Percentiles rank a stretch among this genome's conserved stretches.
phyloP scores from a whole-genome alignment of 192 early-diverging fungal genomes.

The Coemansia sp. region DNA sequence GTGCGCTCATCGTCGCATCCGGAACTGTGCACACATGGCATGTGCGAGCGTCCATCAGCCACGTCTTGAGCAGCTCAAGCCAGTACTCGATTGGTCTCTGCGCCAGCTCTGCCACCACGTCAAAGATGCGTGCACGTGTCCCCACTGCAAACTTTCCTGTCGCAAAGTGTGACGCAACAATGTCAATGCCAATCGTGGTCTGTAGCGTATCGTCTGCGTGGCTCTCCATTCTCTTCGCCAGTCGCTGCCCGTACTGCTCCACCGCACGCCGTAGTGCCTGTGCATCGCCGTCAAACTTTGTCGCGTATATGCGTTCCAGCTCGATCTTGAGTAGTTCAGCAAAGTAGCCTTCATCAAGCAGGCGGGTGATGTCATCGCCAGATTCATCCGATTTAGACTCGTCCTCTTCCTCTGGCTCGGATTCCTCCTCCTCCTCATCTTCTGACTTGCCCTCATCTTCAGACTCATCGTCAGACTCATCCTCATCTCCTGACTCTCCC shows the following conservation, averaged over 20 bases:
- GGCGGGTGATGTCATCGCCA: conserved; percentile 31
- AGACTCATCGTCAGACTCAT: conserved; percentile 1
- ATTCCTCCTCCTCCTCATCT: background rate
- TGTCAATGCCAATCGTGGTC: conserved; percentile 19
- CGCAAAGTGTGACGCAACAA: conserved; percentile 47
- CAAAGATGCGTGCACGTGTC: conserved; percentile 27
- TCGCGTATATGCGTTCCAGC: conserved; percentile 53
- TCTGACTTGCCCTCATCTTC: background rate
- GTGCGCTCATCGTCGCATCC: conserved; percentile 14
- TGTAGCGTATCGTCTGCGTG: conserved; percentile 29
- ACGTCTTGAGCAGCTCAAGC: conserved; percentile 41
- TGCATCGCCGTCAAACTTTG: conserved; percentile 39
- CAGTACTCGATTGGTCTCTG: conserved; percentile 29
- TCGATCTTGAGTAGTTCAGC: conserved; percentile 58
- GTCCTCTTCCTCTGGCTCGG: background rate
- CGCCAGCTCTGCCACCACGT: conserved; percentile 28
- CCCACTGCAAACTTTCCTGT: conserved; percentile 23
- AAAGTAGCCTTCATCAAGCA: conserved; percentile 67
- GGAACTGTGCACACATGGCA: conserved; percentile 39
- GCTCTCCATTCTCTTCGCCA: conserved; percentile 34
- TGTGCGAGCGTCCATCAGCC: conserved; percentile 28
- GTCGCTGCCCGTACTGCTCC: conserved; percentile 19
- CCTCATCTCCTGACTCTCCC: conserved; percentile 21
- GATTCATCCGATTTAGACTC: conserved; percentile 14
- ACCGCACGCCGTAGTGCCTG: conserved; percentile 28